Percentiles rank a stretch among this genome's conserved stretches.
These are phyloP conservation scores for Zhuliangozyma parablackwelliae DNA, from an alignment of 1,139 yeast species.

Conservation along the genomic window DNA sequence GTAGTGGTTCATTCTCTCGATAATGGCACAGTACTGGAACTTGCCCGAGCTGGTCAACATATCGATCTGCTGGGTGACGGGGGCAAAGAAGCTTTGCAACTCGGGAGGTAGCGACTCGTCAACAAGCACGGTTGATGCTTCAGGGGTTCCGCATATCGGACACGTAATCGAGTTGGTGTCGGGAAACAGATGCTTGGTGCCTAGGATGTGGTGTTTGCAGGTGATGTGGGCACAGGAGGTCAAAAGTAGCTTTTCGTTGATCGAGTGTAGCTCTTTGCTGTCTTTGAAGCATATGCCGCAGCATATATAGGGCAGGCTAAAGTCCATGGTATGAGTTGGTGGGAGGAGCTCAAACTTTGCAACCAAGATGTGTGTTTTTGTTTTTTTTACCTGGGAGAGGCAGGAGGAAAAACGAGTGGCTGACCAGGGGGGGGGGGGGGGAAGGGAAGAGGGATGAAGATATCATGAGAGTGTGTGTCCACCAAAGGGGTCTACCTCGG, in stretches of 20 bases:
- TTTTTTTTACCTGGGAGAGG: too few relatives aligned
- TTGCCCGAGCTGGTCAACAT: constrained; percentile 11
- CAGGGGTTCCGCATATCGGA: constrained; percentile 12
- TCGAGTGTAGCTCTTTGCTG: constrained; percentile 2
- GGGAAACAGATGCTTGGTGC: constrained; percentile 1
- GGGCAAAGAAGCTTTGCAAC: constrained; percentile 13
- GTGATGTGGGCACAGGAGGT: constrained; percentile 25
- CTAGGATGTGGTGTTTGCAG: constrained; percentile 17
- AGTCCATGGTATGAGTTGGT: constrained; percentile 9
- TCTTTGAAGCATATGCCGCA: constrained; percentile 18
- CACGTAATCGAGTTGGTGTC: constrained; percentile 5
- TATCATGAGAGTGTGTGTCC: too few relatives aligned
- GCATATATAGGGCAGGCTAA: constrained; percentile 16
- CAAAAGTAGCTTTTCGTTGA: constrained; percentile 9
- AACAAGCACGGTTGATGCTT: constrained; percentile 11
- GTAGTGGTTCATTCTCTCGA: constrained; percentile 10
- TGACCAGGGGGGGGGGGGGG: too few relatives aligned
- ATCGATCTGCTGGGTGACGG: constrained; percentile 15
- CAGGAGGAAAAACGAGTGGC: too few relatives aligned
- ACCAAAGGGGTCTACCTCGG: too few relatives aligned
- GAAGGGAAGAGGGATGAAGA: too few relatives aligned
- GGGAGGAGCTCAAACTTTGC: constrained; percentile 3
- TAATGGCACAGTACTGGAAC: constrained; percentile 13
- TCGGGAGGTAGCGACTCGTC: constrained; percentile 12
- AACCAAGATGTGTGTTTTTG: constrained; percentile 4